Base-by-base conservation (phyloP, 2,329 filamentous ascomycete species). In the Akanthomyces lecanii region DNA sequence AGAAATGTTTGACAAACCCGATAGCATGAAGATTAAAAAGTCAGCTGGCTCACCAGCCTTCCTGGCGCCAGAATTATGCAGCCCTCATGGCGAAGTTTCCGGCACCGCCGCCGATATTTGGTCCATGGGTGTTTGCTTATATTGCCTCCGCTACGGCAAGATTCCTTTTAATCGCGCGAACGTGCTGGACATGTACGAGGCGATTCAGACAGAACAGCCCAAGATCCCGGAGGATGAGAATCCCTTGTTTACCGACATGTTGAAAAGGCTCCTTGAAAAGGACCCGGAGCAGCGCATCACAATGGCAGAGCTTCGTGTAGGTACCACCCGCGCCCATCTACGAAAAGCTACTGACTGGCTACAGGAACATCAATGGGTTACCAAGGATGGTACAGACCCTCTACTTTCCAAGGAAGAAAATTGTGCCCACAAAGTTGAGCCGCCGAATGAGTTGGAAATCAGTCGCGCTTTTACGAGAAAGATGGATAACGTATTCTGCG, bases 61-160 rank as follows among this genome's bases (percentile, higher is more conserved):
- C 71, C 83, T 98, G 63, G 91, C 95, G 0, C 95, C 95, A 0
- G 95, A 99, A 75, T 81, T 99, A 14, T 99, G 95, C 71, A 88
- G 87, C 8, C 92, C 86, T 69, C 94, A 97, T 72, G 91, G 91
- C 0, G 88, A 93, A 67, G 89, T 98, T 1, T 94, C 91, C 3
- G 95, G 95, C 12, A 90, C 86, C 69, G 92, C 94, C 4, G 92
- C 92, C 4, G 95, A 99, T 75, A 92, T 99, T 61, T 99, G 95
- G 95, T 96, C 94, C 4, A 98, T 98, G 94, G 95, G 95, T 7
- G 89, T 97, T 10, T 96, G 93, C 1, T 80, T 99, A 2, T 98
- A 94, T 73, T 99, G 95, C 73, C 82, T 99, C 45, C 88, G 90
- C 65, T 98, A 96, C 70, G 95, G 95, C 38, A 82, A 80, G 56